Evolutionary conservation across 2,329 filamentous ascomycete species (phyloP).

Genomic region (Cladophialophora psammophila): DNA sequence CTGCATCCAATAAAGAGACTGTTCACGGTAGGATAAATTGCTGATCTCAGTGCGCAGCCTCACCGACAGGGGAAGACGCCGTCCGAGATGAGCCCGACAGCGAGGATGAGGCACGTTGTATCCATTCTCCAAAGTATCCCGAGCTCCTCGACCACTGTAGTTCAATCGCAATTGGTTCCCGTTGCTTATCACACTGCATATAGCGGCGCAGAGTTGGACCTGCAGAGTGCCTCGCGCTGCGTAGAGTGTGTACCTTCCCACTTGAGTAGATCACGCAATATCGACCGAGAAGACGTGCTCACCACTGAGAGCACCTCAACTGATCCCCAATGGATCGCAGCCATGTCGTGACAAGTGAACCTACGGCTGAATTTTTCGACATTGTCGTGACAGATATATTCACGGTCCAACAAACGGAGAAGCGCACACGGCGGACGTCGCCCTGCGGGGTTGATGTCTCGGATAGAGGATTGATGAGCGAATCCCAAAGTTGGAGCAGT

Average conservation of each 20-base stretch:
- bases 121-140: background rate
- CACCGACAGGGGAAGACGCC: background rate
- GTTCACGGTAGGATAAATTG: background rate
- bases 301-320: conserved; percentile 20
- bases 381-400: background rate
- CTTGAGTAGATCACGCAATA: conserved; percentile 36
- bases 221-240: conserved; percentile 5
- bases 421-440: conserved; percentile 4
- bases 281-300: conserved; percentile 29
- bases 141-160: background rate
- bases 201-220: background rate
- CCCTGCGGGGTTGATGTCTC: conserved; percentile 19
- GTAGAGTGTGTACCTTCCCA: conserved; percentile 22
- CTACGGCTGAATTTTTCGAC: background rate
- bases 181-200: conserved; percentile 10
- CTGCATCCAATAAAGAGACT: background rate
- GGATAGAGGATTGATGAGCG: conserved; percentile 10
- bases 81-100: conserved; percentile 2
- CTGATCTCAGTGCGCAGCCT: background rate
- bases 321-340: background rate
- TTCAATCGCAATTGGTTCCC: conserved; percentile 8
- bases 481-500: conserved; percentile 7
- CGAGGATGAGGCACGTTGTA: conserved; percentile 1
- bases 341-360: background rate
- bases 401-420: conserved; percentile 9